These are phyloP conservation scores for Spiromastix sp. DNA, from an alignment of 2,329 filamentous ascomycete genomes.

Conservation along the genomic window DNA sequence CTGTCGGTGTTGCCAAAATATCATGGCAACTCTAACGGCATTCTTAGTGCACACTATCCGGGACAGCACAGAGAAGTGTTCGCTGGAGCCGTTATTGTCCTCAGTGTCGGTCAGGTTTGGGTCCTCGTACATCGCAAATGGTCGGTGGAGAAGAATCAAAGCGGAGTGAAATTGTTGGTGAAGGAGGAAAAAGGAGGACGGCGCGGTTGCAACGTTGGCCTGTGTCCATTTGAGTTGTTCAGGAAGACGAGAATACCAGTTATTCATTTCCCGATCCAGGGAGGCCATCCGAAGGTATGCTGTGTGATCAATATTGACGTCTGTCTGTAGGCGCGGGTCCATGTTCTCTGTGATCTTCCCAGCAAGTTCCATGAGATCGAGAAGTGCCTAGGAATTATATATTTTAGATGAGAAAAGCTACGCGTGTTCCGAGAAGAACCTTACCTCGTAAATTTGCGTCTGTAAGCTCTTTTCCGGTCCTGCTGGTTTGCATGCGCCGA, in stretches of 20 bases:
- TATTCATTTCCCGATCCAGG: background rate
- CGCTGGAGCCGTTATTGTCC: background rate
- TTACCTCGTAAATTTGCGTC: background rate
- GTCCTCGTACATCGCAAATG: background rate
- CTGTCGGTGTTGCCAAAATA: background rate
- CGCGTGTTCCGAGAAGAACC: too few species aligned
- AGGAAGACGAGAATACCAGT: background rate
- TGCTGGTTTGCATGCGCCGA: background rate
- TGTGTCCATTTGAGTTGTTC: background rate
- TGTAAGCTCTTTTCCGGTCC: background rate
- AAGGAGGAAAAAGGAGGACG: background rate
- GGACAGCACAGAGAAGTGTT: background rate
- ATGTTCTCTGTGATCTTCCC: background rate
- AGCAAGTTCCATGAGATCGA: background rate
- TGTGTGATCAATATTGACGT: background rate
- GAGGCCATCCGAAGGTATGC: background rate
- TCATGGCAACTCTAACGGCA: background rate
- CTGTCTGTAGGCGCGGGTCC: background rate
- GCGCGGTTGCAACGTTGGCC: background rate
- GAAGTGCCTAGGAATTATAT: background rate
- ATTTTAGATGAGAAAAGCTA: background rate
- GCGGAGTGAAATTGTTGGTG: background rate
- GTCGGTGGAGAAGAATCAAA: background rate
- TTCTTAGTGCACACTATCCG: background rate
- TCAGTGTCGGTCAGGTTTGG: background rate